Evolutionary conservation across 768 basidiomycete genomes (phyloP), one percentile per base, ranked within the genome.

Genomic region (Agaricus subrufescens): DNA sequence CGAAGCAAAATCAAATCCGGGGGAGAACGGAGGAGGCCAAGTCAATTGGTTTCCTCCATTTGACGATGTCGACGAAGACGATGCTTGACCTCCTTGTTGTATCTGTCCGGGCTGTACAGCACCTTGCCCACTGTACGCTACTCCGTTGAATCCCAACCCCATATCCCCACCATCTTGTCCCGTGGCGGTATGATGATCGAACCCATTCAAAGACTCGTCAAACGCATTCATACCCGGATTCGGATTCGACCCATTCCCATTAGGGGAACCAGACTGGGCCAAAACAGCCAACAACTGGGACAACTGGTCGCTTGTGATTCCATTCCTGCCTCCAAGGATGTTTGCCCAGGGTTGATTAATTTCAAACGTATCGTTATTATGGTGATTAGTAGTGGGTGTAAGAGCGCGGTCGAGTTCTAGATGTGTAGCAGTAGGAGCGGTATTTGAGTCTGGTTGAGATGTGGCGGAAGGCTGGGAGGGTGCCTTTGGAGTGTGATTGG

Each of bases 201-300:
- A 34, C 34, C 2, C 34, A 34, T 2, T 11, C 34, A 34, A 34
- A 34, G 34, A 8, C 7, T 34, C 34, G 7, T 34, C 34, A 8
- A 34, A 8, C 7, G 8, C 34, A 7, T 7, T 6, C 34, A 11
- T 34, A 34, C 34, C 7, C 4, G 3, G 2, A 34, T 3, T 3
- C 19, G 19, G 19, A 19, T 19, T 19, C 19, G 19, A 19, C 19
- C 19, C 19, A 19, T 19, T 19, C 19, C 19, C 19, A 19, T 19
- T 19, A 19, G 19, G 19, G 11, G 60, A 29, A 38, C 71, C 46
- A 4, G 68, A 61, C 23, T 75, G 73, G 10, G 71, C 56, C 8
- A 85, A 71, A 0, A 78, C 73, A 0, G 73, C 69, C 15, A 86
- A 69, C 7, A 88, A 69, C 52, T 81, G 83, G 0, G 80, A 74